Base-by-base conservation (phyloP, 1,139 yeast genomes). In the Debaryomyces sp. region DNA sequence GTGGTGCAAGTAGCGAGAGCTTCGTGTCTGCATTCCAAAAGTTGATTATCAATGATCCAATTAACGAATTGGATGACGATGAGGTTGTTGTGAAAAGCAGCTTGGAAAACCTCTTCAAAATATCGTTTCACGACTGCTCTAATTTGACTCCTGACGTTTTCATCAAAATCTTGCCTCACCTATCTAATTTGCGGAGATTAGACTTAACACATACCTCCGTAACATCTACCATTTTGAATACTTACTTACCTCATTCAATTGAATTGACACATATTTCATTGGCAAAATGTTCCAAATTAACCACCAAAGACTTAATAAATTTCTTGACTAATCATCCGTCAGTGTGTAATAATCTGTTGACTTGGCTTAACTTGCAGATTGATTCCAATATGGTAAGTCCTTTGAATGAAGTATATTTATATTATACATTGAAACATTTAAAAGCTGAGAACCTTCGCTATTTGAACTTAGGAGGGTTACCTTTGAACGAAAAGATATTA, bases 71-170 rank as follows among this genome's bases (percentile, higher is more conserved):
- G 27, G 44, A 50, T 6, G 55, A 53, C 17, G 50, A 50, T 13
- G 45, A 48, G 10, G 46, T 46, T 15, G 45, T 44, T 13, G 29
- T 26, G 17, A 43, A 39, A 41, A 57, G 44, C 41, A 58, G 54
- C 27, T 64, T 68, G 34, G 65, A 68, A 33, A 66, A 69, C 68
- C 51, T 75, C 67, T 62, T 70, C 52, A 84, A 88, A 54, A 63
- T 91, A 12, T 89, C 96, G 0, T 82, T 91, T 60, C 96, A 91
- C 67, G 97, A 90, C 60, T 91, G 98, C 64, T 85, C 96, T 3
- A 90, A 89, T 53, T 72, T 92, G 42, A 78, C 90, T 2, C 66
- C 81, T 2, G 75, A 74, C 13, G 77, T 78, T 0, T 81, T 88
- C 52, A 76, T 73, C 41, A 80, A 77, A 52, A 64, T 89, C 3